These are phyloP conservation scores for Heritiera fomes DNA, from an alignment of 345 rosid genomes.

Conservation along the genomic window DNA sequence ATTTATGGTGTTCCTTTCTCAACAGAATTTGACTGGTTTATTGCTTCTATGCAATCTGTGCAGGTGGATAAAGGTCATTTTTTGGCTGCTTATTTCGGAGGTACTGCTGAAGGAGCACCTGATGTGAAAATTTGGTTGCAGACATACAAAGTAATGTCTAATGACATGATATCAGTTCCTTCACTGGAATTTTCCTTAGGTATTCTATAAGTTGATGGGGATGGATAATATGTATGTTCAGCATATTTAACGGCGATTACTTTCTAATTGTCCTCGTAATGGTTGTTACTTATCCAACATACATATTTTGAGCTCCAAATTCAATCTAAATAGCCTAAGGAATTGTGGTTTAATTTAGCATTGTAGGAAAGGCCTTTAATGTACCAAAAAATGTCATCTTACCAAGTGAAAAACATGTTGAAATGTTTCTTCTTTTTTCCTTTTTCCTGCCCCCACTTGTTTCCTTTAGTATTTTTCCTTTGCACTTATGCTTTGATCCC, in stretches of 20 bases:
- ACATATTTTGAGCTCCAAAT: neutral
- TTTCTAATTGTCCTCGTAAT: neutral
- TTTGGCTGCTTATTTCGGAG: slow-evolving; percentile 75
- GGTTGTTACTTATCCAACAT: neutral
- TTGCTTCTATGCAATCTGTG: slow-evolving; percentile 24
- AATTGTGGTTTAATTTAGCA: neutral
- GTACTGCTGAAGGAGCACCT: slow-evolving; percentile 58
- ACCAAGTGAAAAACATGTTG: neutral
- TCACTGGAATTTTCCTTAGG: neutral
- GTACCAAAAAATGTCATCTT: neutral
- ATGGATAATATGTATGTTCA: neutral
- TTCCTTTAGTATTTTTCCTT: neutral
- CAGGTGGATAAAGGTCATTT: slow-evolving; percentile 71
- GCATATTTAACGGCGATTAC: neutral
- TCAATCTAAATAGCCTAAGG: neutral
- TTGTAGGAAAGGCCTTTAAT: neutral
- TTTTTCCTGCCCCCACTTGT: neutral
- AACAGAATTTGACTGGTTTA: neutral
- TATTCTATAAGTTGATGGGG: neutral
- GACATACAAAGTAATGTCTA: slow-evolving; percentile 51
- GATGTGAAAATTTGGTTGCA: slow-evolving; percentile 72
- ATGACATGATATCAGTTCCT: neutral
- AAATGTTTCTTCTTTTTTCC: neutral
- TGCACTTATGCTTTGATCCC: neutral
- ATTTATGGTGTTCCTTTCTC: neutral